Evolutionary conservation across 139 green algal genomes (phyloP).

Genomic region (Ettlia oleoabundans): DNA sequence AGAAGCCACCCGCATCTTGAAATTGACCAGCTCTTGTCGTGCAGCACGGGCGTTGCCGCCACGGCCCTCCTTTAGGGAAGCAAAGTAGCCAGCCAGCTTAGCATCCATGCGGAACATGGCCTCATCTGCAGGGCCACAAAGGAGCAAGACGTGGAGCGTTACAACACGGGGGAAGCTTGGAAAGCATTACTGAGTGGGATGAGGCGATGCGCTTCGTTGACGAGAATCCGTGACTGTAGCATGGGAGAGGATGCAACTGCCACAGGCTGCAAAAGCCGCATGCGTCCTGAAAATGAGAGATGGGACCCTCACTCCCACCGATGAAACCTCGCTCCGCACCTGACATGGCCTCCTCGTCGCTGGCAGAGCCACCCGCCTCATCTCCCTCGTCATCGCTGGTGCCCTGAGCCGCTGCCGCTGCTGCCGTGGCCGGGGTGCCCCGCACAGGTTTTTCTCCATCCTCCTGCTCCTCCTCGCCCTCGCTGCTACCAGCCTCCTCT

Average conservation of each 20-base stretch:
- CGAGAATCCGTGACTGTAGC: no score
- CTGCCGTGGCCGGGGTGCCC: neutral
- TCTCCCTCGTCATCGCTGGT: slow-evolving; percentile 20
- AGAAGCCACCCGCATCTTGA: slow-evolving; percentile 72
- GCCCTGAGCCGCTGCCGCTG: slow-evolving; percentile 18
- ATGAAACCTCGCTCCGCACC: neutral
- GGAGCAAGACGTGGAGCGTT: neutral
- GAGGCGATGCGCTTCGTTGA: no score
- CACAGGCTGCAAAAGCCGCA: no score
- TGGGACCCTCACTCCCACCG: no score
- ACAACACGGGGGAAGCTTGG: neutral
- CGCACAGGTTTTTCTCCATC: no score
- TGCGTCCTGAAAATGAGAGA: no score
- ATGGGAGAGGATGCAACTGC: no score
- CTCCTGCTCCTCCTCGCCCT: slow-evolving; percentile 44
- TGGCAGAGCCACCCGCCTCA: neutral
- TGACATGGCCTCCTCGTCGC: slow-evolving; percentile 28
- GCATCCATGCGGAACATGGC: slow-evolving; percentile 82
- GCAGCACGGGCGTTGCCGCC: slow-evolving; percentile 39
- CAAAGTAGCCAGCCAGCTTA: slow-evolving; percentile 68
- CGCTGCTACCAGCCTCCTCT: slow-evolving; percentile 37
- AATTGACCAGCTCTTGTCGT: slow-evolving; percentile 58
- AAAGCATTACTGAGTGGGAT: no score
- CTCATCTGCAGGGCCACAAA: slow-evolving; percentile 57
- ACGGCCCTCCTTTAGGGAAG: slow-evolving; percentile 42